Base-by-base conservation (phyloP, 2,329 filamentous ascomycete species). In the Pseudogymnoascus sp. region DNA sequence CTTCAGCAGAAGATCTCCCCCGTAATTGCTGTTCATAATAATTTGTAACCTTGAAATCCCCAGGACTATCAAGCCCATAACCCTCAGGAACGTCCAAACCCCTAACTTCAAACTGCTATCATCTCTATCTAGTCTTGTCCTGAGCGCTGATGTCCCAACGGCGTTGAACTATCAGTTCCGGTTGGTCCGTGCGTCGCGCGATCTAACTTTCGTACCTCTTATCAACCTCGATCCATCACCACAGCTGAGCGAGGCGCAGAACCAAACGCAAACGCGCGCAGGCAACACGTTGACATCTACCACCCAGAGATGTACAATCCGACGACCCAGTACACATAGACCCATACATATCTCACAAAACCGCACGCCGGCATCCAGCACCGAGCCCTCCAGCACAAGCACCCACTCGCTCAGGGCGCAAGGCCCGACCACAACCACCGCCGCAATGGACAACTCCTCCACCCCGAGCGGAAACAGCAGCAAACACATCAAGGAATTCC, bases 401-500 rank as follows among this genome's bases (percentile, higher is more conserved):
- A 34, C 32, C 32, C 28, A 30, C 28, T 7, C 28, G 7, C 28
- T 7, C 28, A 4, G 7, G 28, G 28, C 28, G 28, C 28, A 30
- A 30, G 7, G 28, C 28, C 28, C 4, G 7, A 4, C 28, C 28
- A 30, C 4, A 22, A 25, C 39, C 18, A 16, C 41, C 22, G 16
- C 14, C n/a, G n/a, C n/a, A 28, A 47, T 47, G 41, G 41, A 47
- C 41, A 47, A 47, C 41, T 16, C 41, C 41, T 16, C 41, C 41
- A 7, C 22, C 22, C 14, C 7, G 22, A 47, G 41, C 41, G 41
- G 41, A 30, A 30, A 30, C 14, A 47, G 28, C 37, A 59, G 37
- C 41, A 72, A 70, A 62, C 70, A 71, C 60, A 67, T 72, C 32
- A 57, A 62, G 22, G 69, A 71, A 60, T 92, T 93, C 69, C 87